These are phyloP conservation scores for Umbilicaria muhlenbergii DNA, from an alignment of 495 filamentous ascomycete genomes.

Conservation along the genomic window DNA sequence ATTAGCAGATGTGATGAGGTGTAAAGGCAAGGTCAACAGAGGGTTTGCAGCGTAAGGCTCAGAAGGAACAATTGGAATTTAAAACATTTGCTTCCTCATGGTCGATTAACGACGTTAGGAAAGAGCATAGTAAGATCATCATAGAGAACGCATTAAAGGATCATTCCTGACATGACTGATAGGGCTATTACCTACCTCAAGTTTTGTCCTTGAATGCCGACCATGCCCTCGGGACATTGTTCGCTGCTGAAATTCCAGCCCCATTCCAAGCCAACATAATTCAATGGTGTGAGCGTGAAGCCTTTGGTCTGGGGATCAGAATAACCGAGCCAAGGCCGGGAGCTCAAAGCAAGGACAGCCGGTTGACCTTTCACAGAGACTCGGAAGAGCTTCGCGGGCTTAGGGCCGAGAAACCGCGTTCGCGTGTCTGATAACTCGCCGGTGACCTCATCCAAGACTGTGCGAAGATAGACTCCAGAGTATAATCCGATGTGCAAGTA, in stretches of 20 bases:
- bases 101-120: slow-evolving; percentile 20
- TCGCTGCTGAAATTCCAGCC: slow-evolving; percentile 94
- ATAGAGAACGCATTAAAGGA: slow-evolving; percentile 26
- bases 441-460: slow-evolving; percentile 83
- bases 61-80: slow-evolving; percentile 70
- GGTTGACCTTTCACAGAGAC: slow-evolving; percentile 71
- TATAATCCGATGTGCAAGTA: slow-evolving; percentile 92
- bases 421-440: slow-evolving; percentile 89
- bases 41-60: slow-evolving; percentile 18
- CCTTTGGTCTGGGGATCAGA: slow-evolving; percentile 64
- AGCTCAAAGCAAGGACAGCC: slow-evolving; percentile 81
- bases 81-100: slow-evolving; percentile 38
- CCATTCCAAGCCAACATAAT: slow-evolving; percentile 78
- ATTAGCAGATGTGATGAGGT: slow-evolving; percentile 15
- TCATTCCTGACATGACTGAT: slow-evolving; percentile 2
- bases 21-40: not conserved
- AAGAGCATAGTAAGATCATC: slow-evolving; percentile 51
- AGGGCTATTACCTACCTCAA: slow-evolving; percentile 50
- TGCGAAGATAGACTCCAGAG: slow-evolving; percentile 88
- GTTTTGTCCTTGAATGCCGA: slow-evolving; percentile 82
- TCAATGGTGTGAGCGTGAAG: slow-evolving; percentile 83
- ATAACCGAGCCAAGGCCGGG: slow-evolving; percentile 87
- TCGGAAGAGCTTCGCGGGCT: slow-evolving; percentile 71
- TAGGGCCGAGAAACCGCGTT: slow-evolving; percentile 83
- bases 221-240: slow-evolving; percentile 85